A percentile compares a stretch with the other conserved stretches of the same genome.
phyloP scores from a whole-genome alignment of 2,329 filamentous ascomycete genomes.

The Arthroderma sp. region DNA sequence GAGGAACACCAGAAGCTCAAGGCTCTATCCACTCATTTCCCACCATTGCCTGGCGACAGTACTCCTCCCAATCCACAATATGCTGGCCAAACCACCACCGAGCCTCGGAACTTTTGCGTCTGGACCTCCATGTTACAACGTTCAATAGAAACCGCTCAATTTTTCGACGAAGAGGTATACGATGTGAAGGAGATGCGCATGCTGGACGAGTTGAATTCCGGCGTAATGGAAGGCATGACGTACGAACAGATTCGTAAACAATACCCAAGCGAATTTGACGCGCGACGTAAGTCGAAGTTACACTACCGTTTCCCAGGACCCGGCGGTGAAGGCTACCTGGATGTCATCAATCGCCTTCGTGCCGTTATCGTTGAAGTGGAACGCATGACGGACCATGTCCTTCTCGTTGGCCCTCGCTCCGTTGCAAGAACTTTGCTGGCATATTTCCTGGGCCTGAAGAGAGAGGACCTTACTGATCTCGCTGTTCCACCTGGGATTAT shows the following conservation, averaged over 20 bases:
- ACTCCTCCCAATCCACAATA: slow-evolving; percentile 89
- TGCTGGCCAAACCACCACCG: slow-evolving; percentile 32
- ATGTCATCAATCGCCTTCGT: slow-evolving; percentile 88
- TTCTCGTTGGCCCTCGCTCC: slow-evolving; percentile 85
- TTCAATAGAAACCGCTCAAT: slow-evolving; percentile 73
- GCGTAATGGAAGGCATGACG: slow-evolving; percentile 85
- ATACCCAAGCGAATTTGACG: slow-evolving; percentile 66
- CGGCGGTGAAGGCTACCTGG: slow-evolving; percentile 89
- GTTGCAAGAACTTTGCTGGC: slow-evolving; percentile 85
- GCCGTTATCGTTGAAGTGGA: slow-evolving; percentile 96
- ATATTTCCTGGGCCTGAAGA: slow-evolving; percentile 86
- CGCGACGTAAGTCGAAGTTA: slow-evolving; percentile 73
- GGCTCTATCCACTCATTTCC: slow-evolving; percentile 63
- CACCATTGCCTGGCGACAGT: slow-evolving; percentile 79
- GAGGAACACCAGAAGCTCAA: slow-evolving; percentile 68
- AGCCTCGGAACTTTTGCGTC: slow-evolving; percentile 81
- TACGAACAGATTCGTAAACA: slow-evolving; percentile 77
- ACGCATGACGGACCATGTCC: slow-evolving; percentile 87
- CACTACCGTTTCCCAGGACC: slow-evolving; percentile 94
- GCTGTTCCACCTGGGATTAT: slow-evolving; percentile 89
- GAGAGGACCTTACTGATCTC: slow-evolving; percentile 84
- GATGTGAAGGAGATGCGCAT: slow-evolving; percentile 97
- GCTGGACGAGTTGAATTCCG: slow-evolving; percentile 91
- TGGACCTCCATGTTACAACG: slow-evolving; percentile 97
- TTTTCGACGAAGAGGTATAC: slow-evolving; percentile 90